Base-by-base conservation (phyloP, 495 filamentous ascomycete species). In the Cairneyella variabilis region DNA sequence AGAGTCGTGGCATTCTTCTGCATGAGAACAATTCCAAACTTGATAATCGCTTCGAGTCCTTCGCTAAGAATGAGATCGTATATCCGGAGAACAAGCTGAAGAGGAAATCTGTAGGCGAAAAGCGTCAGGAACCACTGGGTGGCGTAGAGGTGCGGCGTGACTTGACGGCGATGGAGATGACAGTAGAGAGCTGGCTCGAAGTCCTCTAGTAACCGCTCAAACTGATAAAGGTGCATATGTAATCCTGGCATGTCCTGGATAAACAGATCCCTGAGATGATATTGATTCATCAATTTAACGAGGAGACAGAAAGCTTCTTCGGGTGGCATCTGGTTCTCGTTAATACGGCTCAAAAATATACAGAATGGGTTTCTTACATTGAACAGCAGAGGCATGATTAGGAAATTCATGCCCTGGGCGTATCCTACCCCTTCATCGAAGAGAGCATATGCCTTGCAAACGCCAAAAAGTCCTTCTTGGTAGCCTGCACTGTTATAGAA, bases 71-170 rank as follows among this genome's bases (percentile, higher is more conserved):
- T 91, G 27, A 99, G 77, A 68, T 99, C 93, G 70, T 97, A 97
- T 27, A 99, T 91, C 45, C 93, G 88, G 46, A 99, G 80, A 18
- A 97, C 93, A 2, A 99, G 80, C 64, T 99, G 93, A 8, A 99
- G 76, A 11, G 93, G 93, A 68, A 99, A 99, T 41, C 95, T 86
- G 68, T 99, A 97, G 14, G 93, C 91, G 63, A 99, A 99, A n/a
- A 99, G 79, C 5, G 93, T 99, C 38, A 99, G 82, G 69, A 97
- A 97, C 93, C 93, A 99, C 66, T 97, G 93, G 0, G 93, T 97
- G 38, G 93, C 93, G 65, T 99, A 99, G 8, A 99, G 75, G 60
- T 96, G 86, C 0, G 95, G 90, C 37, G 85, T 84, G 32, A 97
- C 93, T 21, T 87, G 84, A 38, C 89, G 85, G 48, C 93, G 84